Evolutionary conservation across 768 basidiomycete genomes (phyloP).

Genomic region (Leccinellum luteum): DNA sequence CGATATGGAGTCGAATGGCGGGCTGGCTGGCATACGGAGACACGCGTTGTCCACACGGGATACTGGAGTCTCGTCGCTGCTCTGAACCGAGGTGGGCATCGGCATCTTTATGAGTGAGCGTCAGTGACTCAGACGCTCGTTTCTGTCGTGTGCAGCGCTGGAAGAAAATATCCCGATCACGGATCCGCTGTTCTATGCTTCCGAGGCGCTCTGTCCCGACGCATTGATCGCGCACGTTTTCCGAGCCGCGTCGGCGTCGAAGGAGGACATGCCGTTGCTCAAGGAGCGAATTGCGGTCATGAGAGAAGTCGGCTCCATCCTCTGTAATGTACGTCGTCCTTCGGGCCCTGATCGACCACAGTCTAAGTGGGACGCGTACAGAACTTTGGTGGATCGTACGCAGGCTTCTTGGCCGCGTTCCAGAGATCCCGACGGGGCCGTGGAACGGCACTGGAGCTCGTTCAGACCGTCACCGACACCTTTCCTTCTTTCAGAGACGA

Average conservation of each 20-base stretch:
- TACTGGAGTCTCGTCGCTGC: constrained; percentile 89
- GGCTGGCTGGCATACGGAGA: constrained; percentile 55
- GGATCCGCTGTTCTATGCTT: constrained; percentile 75
- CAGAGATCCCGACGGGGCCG: constrained; percentile 47
- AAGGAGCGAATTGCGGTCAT: constrained; percentile 70
- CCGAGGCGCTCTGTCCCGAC: constrained; percentile 68
- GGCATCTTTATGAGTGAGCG: background rate
- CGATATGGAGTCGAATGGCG: constrained; percentile 82
- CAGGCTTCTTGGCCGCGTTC: constrained; percentile 62
- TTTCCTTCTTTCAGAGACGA: constrained; percentile 83
- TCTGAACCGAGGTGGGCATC: constrained; percentile 65
- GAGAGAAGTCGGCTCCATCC: constrained; percentile 70
- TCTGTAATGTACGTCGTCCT: constrained; percentile 56
- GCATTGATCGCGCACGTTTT: constrained; percentile 67
- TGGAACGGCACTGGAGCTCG: constrained; percentile 72
- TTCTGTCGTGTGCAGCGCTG: constrained; percentile 47
- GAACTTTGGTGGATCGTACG: constrained; percentile 71
- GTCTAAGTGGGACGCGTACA: constrained; percentile 26
- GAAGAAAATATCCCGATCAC: constrained; percentile 77
- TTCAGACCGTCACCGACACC: constrained; percentile 61
- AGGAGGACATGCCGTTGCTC: constrained; percentile 69
- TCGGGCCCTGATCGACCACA: constrained; percentile 8
- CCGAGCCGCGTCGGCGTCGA: constrained; percentile 52
- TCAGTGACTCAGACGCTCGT: background rate
- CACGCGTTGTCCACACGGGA: constrained; percentile 63